Evolutionary conservation across 352 stramenopile genomes (phyloP).

Genomic region (Poterioochromonas sp.): DNA sequence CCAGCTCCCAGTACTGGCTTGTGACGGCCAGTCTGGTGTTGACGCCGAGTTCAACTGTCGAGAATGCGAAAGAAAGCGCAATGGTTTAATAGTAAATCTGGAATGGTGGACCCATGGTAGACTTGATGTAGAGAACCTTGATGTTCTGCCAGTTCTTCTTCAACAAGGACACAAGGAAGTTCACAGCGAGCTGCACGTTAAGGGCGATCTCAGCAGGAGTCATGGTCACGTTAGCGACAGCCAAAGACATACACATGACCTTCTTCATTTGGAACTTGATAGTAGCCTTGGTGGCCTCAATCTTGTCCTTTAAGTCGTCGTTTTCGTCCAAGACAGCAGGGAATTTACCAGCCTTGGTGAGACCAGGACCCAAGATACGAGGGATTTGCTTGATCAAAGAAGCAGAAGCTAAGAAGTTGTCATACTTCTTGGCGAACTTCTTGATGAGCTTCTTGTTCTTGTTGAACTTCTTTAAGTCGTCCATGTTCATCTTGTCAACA

Average conservation of each 20-base stretch:
- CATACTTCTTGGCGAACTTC: constrained; percentile 99
- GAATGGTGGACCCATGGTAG: constrained; percentile 90
- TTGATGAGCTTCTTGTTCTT: constrained; percentile 99
- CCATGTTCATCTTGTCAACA: constrained; percentile 94
- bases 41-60: not conserved
- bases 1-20: not conserved
- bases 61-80: not conserved
- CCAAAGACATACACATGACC: constrained; percentile 98
- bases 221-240: constrained; percentile 91
- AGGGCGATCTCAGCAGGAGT: constrained; percentile 87
- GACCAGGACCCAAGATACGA: constrained; percentile 93
- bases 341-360: constrained; percentile 98
- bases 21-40: not conserved
- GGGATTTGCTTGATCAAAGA: constrained; percentile 99
- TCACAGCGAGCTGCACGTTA: constrained; percentile 94
- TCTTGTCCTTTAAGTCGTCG: constrained; percentile 94
- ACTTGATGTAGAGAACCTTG: constrained; percentile 99
- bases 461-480: constrained; percentile 99
- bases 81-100: constrained; percentile 98
- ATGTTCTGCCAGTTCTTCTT: constrained; percentile 99
- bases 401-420: constrained; percentile 97
- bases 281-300: constrained; percentile 89
- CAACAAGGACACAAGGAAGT: constrained; percentile 96
- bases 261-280: constrained; percentile 99
- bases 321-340: constrained; percentile 84